These are phyloP conservation scores for Hanseniaspora osmophila DNA, from an alignment of 805 yeast species.

Conservation along the genomic window DNA sequence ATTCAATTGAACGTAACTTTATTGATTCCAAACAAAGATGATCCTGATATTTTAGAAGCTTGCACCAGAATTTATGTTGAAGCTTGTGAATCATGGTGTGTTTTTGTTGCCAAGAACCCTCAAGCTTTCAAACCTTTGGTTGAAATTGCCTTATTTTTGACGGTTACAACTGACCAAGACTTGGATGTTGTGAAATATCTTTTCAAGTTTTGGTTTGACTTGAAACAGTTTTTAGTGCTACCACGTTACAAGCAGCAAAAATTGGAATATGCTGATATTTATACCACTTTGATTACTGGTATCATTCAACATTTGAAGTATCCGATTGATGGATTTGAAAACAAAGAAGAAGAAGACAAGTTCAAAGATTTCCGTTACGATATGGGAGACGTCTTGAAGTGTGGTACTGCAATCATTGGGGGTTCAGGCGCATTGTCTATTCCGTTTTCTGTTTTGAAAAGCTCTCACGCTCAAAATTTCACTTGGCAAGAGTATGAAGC, in stretches of 20 bases:
- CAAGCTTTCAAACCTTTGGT: conserved; percentile 58
- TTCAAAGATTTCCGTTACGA: conserved; percentile 89
- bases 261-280: conserved; percentile 13
- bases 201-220: conserved; percentile 79
- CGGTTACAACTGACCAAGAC: conserved; percentile 34
- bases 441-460: conserved; percentile 31
- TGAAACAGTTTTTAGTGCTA: conserved; percentile 45
- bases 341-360: conserved; percentile 80
- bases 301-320: conserved; percentile 50
- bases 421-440: conserved; percentile 51
- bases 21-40: conserved; percentile 23
- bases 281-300: conserved; percentile 18
- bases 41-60: conserved; percentile 46
- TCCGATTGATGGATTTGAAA: conserved; percentile 48
- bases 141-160: conserved; percentile 52
- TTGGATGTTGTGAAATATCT: conserved; percentile 82
- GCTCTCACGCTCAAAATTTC: conserved; percentile 4
- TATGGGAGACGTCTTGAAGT: conserved; percentile 95
- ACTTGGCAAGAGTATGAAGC: conserved; percentile 86
- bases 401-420: conserved; percentile 86
- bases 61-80: conserved; percentile 70
- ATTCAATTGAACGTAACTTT: conserved; percentile 44
- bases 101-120: conserved; percentile 62
- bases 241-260: conserved; percentile 20
- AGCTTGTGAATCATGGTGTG: conserved; percentile 94